Conservation (phyloP, 441 rosid species). For the Pelargonium exstipulatum region DNA sequence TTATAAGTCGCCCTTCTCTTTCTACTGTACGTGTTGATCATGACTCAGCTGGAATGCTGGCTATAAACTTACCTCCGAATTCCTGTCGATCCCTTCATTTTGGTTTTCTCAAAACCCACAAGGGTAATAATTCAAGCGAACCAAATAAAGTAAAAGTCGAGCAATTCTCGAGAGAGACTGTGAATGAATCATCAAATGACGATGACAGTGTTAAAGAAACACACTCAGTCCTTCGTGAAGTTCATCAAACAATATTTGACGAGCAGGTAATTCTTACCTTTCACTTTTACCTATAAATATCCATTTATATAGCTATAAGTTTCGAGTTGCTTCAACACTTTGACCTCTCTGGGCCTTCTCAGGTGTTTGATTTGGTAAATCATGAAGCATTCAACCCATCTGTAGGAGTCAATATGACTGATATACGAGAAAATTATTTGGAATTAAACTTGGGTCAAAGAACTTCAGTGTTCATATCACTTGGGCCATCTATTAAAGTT, state of each 20-base stretch:
- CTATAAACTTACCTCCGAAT: constrained; percentile 68
- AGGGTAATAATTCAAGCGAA: constrained; percentile 28
- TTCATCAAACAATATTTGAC: constrained; percentile 74
- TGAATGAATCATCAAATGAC: constrained; percentile 42
- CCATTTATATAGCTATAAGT: constrained; percentile 12
- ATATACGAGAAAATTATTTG: constrained; percentile 72
- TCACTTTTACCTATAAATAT: constrained; percentile 3
- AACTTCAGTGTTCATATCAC: constrained; percentile 61
- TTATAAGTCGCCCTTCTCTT: constrained; percentile 50
- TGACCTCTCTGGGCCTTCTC: constrained; percentile 27
- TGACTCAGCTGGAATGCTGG: constrained; percentile 87
- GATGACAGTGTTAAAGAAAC: constrained; percentile 60
- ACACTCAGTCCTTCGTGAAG: constrained; percentile 59
- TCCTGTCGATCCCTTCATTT: constrained; percentile 62
- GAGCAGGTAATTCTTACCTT: constrained; percentile 53
- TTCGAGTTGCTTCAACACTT: constrained; percentile 11
- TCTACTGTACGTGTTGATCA: constrained; percentile 74
- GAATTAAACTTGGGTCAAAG: constrained; percentile 68
- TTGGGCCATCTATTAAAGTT: constrained; percentile 43
- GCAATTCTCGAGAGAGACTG: constrained; percentile 31
- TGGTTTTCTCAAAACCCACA: constrained; percentile 61
- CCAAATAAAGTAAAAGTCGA: constrained; percentile 34
- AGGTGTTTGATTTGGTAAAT: constrained; percentile 80
- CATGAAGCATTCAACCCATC: constrained; percentile 76
- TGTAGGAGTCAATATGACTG: constrained; percentile 65